Evolutionary conservation across 441 rosid species (phyloP).

Genomic region (Daphne laureola): DNA sequence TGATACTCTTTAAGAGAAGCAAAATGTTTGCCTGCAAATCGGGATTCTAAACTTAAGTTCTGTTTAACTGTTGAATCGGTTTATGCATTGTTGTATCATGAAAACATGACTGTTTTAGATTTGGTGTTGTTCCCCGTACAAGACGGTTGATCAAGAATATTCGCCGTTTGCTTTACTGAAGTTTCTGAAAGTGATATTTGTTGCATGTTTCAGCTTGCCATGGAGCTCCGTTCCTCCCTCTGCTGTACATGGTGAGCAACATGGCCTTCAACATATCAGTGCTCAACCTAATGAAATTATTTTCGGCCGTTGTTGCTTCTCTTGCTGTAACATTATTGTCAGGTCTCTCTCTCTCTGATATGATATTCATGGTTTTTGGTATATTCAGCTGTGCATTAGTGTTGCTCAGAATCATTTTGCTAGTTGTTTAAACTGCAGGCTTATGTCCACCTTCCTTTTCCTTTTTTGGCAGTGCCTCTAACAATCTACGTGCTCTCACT

Average conservation of each 20-base stretch:
- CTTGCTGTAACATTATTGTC: constrained; percentile 57
- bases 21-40: too few relatives aligned
- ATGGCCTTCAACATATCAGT: constrained; percentile 67
- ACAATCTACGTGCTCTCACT: constrained; percentile 60
- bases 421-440: constrained; percentile 8
- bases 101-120: too few relatives aligned
- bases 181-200: constrained; percentile 1
- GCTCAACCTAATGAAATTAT: constrained; percentile 61
- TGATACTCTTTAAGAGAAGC: too few relatives aligned
- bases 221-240: constrained; percentile 73
- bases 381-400: neutral
- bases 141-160: too few relatives aligned
- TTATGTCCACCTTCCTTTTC: constrained; percentile 4
- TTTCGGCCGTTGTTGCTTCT: constrained; percentile 70
- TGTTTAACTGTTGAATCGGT: too few relatives aligned
- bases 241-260: constrained; percentile 56
- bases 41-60: too few relatives aligned
- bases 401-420: neutral
- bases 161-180: neutral
- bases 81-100: too few relatives aligned
- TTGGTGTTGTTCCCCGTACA: too few relatives aligned
- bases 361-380: neutral
- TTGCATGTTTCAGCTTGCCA: constrained; percentile 45
- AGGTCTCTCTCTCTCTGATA: constrained; percentile 35
- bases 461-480: constrained; percentile 48